Base-by-base conservation (phyloP, 805 yeast species). In the baker's yeast (Saccharomyces cerevisiae) region DNA sequence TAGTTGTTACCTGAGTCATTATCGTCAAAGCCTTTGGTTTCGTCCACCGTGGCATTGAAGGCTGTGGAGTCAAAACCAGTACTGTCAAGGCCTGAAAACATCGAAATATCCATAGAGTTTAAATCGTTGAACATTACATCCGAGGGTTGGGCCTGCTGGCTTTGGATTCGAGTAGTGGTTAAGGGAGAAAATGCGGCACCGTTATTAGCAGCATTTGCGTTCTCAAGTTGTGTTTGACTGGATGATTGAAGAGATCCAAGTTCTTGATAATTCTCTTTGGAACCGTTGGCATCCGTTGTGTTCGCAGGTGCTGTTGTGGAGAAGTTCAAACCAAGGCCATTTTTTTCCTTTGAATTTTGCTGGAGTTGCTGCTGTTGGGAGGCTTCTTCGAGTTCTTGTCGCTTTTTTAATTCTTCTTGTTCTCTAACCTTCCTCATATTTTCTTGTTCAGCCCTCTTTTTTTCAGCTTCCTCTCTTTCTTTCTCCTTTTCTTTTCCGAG, bases 11-110 rank as follows among this genome's bases (percentile, higher is more conserved):
- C 41, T 11, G 30, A 27, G 14, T 50, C 47, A 14, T 36, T 63
- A 14, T 59, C 60, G n/a, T 57, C 59, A 49, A 52, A 31, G 3
- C 46, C 31, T 29, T 47, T 56, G 10, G 27, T 28, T n/a, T 41
- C 29, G n/a, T 46, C 54, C 53, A 49, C 17, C 21, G 47, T 36
- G 6, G 32, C 32, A 28, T 51, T 51, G 43, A 65, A 62, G 47
- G 51, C 59, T 14, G 53, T 56, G 53, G 69, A 59, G 27, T 61
- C 66, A 36, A 67, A 54, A 21, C 68, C 73, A 5, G 62, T 55
- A 41, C 67, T 60, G 51, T 71, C 76, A 43, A 68, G 53, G 9
- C 66, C 67, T 4, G 67, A 59, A 51, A 67, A 66, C 60, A 68
- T 61, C 1, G 70, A 62, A 47, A 68, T 61, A 51, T 66, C 70